Evolutionary conservation across 257 asterid species (phyloP).

Genomic region (Thymus mandschuricus): DNA sequence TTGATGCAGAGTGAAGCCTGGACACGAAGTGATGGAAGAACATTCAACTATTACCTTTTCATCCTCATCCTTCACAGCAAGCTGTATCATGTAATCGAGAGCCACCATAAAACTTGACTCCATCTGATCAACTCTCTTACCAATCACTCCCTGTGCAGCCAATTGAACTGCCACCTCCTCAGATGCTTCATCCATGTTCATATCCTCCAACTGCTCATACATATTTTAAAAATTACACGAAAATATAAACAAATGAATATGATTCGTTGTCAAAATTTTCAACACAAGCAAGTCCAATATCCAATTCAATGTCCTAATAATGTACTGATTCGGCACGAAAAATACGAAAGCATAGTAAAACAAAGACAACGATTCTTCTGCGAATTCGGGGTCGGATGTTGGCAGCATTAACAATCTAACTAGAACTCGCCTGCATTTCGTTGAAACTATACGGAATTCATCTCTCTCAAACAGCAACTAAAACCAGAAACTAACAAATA

Average conservation of each 20-base stretch:
- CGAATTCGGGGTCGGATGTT: no score
- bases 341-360: background rate
- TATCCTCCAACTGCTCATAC: slow-evolving; percentile 74
- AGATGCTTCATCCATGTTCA: slow-evolving; percentile 92
- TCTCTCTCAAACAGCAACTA: background rate
- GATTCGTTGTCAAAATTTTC: background rate
- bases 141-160: slow-evolving; percentile 98
- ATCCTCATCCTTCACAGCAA: slow-evolving; percentile 86
- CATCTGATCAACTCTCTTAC: slow-evolving; percentile 98
- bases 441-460: background rate
- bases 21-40: background rate
- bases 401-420: background rate
- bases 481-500: no score
- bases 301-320: background rate
- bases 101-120: slow-evolving; percentile 96
- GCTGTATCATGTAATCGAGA: slow-evolving; percentile 94
- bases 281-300: background rate
- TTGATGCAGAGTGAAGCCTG: background rate
- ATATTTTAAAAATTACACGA: background rate
- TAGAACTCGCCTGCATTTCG: background rate
- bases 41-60: slow-evolving; percentile 53
- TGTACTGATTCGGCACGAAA: background rate
- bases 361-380: background rate
- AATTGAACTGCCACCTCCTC: slow-evolving; percentile 89
- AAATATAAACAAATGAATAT: background rate